Percentiles rank a stretch among this genome's conserved stretches.
These are phyloP conservation scores for Pseudohalonectria lignicola DNA, from an alignment of 2,329 filamentous ascomycete species.

Conservation along the genomic window DNA sequence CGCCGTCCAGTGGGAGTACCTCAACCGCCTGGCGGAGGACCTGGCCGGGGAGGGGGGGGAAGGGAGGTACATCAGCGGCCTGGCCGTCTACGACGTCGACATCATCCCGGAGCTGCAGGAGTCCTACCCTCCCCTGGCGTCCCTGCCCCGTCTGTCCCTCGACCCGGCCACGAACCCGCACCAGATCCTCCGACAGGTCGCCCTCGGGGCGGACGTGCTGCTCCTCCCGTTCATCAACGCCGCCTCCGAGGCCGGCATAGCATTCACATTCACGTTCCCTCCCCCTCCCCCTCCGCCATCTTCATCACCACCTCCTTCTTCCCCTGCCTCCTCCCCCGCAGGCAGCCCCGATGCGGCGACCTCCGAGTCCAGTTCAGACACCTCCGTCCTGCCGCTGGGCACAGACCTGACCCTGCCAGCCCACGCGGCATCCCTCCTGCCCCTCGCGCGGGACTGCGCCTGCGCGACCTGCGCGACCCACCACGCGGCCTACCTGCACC, in stretches of 20 bases:
- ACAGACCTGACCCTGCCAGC: conserved; percentile 63
- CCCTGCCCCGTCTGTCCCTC: conserved; percentile 65
- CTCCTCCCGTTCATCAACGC: conserved; percentile 64
- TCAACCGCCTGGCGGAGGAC: conserved; percentile 53
- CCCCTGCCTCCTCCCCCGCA: too few species aligned
- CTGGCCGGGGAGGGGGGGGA: conserved; percentile 48
- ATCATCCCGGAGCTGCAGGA: conserved; percentile 57
- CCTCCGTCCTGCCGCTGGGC: conserved; percentile 44
- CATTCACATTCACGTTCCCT: conserved; percentile 69
- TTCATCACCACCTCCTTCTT: too few species aligned
- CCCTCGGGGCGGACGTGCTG: conserved; percentile 70
- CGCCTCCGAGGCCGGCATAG: conserved; percentile 76
- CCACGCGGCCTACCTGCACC: conserved; percentile 78
- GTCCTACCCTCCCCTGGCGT: conserved; percentile 37
- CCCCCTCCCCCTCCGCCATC: conserved; percentile 15
- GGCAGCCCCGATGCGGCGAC: neutral
- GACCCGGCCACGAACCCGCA: conserved; percentile 61
- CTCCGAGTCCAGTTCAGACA: conserved; percentile 3
- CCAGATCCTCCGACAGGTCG: conserved; percentile 63
- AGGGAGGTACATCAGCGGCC: conserved; percentile 49
- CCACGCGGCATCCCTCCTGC: conserved; percentile 50
- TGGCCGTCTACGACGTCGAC: conserved; percentile 70
- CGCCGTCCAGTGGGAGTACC: conserved; percentile 67
- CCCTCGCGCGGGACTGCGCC: conserved; percentile 52
- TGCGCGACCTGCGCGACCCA: conserved; percentile 82